Percentiles rank a stretch among this genome's conserved stretches.
phyloP scores from a whole-genome alignment of 768 basidiomycete genomes.

The Antrodiella citrinella region DNA sequence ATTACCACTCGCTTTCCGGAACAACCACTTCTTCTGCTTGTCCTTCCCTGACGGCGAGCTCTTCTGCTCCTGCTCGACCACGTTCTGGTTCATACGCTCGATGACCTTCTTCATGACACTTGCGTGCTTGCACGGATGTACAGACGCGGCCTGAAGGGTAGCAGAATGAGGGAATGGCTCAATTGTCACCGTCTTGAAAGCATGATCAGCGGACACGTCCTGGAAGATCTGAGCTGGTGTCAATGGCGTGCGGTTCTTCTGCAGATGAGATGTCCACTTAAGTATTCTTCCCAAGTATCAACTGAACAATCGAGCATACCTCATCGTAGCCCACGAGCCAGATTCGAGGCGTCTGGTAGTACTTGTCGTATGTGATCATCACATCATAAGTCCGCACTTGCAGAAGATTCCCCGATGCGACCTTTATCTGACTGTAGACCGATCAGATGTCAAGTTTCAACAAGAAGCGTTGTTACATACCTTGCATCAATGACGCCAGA shows the following conservation, averaged over 20 bases:
- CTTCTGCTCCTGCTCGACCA: slow-evolving; percentile 67
- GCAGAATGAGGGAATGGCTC: slow-evolving; percentile 95
- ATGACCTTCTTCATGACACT: slow-evolving; percentile 99
- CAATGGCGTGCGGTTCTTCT: slow-evolving; percentile 79
- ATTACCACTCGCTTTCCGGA: slow-evolving; percentile 59
- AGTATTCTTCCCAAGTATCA: slow-evolving; percentile 1
- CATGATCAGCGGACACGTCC: slow-evolving; percentile 95
- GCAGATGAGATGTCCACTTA: neutral
- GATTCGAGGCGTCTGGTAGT: slow-evolving; percentile 96
- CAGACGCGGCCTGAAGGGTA: slow-evolving; percentile 80
- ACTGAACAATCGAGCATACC: slow-evolving; percentile 34
- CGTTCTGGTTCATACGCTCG: slow-evolving; percentile 91
- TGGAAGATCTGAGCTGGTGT: slow-evolving; percentile 91
- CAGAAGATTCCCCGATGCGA: slow-evolving; percentile 74
- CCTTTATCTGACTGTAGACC: slow-evolving; percentile 50
- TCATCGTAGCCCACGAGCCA: slow-evolving; percentile 99
- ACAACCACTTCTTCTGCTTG: slow-evolving; percentile 79
- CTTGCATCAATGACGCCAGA: slow-evolving; percentile 34
- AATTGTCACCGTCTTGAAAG: slow-evolving; percentile 97
- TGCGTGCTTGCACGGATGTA: slow-evolving; percentile 98
- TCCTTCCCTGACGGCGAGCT: slow-evolving; percentile 36
- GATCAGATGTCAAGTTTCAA: slow-evolving; percentile 4
- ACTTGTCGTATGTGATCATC: slow-evolving; percentile 99
- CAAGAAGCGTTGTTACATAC: slow-evolving; percentile 26
- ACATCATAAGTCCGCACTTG: slow-evolving; percentile 99